Conservation (phyloP, 495 filamentous ascomycete genomes). For the Hyaloscypha variabilis region DNA sequence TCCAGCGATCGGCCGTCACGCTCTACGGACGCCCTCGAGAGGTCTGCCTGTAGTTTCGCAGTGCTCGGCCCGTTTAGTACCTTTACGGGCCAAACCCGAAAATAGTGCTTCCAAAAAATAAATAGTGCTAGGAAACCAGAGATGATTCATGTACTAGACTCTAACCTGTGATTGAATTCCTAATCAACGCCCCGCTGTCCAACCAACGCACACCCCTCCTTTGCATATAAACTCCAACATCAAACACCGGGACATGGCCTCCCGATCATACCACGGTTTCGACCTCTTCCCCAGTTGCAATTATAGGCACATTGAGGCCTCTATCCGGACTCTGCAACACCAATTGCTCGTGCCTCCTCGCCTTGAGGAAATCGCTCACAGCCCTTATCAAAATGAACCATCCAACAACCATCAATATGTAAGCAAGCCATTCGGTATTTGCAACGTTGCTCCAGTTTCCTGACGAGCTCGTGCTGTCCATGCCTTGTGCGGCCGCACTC, state of each 20-base stretch:
- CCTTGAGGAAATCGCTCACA: slow-evolving; percentile 85
- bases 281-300: slow-evolving; percentile 82
- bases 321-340: slow-evolving; percentile 93
- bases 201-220: slow-evolving; percentile 1
- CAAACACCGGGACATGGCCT: not conserved
- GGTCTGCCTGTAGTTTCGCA: too few relatives aligned
- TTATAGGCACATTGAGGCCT: slow-evolving; percentile 81
- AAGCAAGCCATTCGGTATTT: slow-evolving; percentile 87
- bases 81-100: not conserved
- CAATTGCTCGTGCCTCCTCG: slow-evolving; percentile 86
- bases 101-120: not conserved
- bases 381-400: slow-evolving; percentile 96
- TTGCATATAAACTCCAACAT: slow-evolving; percentile 12
- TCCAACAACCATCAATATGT: slow-evolving; percentile 92
- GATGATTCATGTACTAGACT: slow-evolving; percentile 13
- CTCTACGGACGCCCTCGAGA: too few relatives aligned
- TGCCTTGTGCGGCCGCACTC: slow-evolving; percentile 26
- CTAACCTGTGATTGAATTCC: slow-evolving; percentile 12
- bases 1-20: too few relatives aligned
- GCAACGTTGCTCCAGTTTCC: slow-evolving; percentile 53
- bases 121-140: not conserved
- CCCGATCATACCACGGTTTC: slow-evolving; percentile 73
- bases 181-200: slow-evolving; percentile 11
- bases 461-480: slow-evolving; percentile 37
- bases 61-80: too few relatives aligned